Evolutionary conservation across 768 basidiomycete species (phyloP).

Genomic region (Podaxis sp.): DNA sequence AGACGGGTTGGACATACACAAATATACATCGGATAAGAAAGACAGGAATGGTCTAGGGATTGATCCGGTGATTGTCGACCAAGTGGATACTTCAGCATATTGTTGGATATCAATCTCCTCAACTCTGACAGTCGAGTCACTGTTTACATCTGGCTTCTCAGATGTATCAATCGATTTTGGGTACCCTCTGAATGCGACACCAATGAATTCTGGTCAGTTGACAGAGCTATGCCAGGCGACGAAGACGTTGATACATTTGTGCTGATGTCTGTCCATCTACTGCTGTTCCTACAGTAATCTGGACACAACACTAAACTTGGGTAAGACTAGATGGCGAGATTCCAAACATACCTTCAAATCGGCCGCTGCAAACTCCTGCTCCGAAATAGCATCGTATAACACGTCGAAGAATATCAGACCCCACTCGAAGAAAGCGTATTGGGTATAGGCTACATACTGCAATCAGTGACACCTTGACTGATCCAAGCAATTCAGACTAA

Average conservation of each 20-base stretch:
- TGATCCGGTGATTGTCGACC: not conserved
- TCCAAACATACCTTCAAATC: conserved; percentile 44
- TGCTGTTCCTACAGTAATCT: conserved; percentile 25
- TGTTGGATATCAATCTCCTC: not conserved
- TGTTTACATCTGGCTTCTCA: not conserved
- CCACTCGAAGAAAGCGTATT: conserved; percentile 89
- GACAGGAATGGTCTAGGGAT: conserved; percentile 10
- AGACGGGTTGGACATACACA: conserved; percentile 40
- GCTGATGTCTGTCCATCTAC: conserved; percentile 6
- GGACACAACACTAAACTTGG: not conserved
- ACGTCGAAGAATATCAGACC: conserved; percentile 70
- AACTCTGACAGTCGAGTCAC: not conserved
- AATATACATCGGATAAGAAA: conserved; percentile 43
- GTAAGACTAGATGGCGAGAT: not conserved
- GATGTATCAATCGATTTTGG: not conserved
- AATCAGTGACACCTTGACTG: conserved; percentile 1
- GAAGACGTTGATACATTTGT: conserved; percentile 28
- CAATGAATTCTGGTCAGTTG: not conserved
- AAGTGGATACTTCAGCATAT: not conserved
- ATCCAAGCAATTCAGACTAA: conserved; percentile 23
- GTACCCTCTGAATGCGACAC: not conserved
- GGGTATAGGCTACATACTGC: conserved; percentile 64
- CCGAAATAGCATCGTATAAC: conserved; percentile 64
- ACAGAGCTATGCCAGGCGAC: conserved; percentile 31
- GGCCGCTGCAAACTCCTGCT: conserved; percentile 51